phyloP scores from a whole-genome alignment of 345 rosid genomes.

The Kernera saxatilis region DNA sequence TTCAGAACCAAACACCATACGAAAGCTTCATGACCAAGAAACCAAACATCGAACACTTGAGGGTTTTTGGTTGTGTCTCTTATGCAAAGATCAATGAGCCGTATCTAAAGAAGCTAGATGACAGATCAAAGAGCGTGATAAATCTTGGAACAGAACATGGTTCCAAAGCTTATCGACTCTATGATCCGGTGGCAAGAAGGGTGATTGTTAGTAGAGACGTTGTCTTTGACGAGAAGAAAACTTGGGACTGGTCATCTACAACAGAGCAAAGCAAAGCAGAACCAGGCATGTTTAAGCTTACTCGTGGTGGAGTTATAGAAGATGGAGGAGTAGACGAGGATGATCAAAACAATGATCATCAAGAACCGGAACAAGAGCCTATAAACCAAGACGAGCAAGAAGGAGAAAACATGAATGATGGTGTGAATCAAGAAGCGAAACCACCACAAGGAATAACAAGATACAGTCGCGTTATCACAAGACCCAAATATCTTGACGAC shows the following conservation, averaged over 20 bases:
- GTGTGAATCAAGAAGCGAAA: background rate
- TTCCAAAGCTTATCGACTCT: background rate
- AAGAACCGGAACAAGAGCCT: background rate
- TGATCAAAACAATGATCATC: background rate
- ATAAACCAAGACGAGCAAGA: background rate
- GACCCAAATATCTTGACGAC: background rate
- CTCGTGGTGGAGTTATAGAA: background rate
- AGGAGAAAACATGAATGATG: background rate
- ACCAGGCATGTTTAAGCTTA: background rate
- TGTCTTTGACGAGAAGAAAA: background rate
- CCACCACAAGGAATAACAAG: background rate
- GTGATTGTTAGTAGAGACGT: background rate
- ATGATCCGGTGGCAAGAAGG: background rate
- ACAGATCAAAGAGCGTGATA: background rate
- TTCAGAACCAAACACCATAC: background rate
- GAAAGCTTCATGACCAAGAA: background rate
- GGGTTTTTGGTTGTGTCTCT: no score
- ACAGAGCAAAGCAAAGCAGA: background rate
- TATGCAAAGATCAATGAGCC: background rate
- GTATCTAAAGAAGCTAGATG: background rate
- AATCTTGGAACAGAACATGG: background rate
- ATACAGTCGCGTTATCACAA: background rate
- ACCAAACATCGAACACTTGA: background rate
- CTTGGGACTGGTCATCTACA: background rate
- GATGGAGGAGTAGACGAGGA: background rate